Percentiles rank a stretch among this genome's conserved stretches.
Conservation (phyloP, 1,284 basidiomycete species). For the Rhodotorula sp. region DNA sequence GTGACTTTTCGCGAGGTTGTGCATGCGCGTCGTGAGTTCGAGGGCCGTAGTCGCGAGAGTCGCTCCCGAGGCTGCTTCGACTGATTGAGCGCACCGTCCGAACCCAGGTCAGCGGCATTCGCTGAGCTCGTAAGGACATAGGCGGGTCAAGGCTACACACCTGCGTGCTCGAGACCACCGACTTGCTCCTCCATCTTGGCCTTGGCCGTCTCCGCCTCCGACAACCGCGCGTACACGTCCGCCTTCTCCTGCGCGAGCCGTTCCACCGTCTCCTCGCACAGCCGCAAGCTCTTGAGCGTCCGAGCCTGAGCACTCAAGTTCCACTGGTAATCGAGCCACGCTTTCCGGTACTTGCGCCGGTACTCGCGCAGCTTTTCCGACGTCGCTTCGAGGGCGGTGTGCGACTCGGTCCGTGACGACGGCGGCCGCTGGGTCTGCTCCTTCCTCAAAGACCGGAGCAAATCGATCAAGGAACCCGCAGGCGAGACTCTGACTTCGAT, state of each 20-base stretch:
- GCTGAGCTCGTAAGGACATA: background rate
- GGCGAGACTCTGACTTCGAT: background rate
- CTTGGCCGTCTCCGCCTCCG: background rate
- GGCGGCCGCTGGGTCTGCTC: no score
- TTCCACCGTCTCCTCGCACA: background rate
- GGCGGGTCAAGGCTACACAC: background rate
- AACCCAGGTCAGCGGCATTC: background rate
- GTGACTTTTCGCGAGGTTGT: background rate
- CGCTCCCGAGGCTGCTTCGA: background rate
- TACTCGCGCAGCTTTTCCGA: background rate
- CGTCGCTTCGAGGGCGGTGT: background rate
- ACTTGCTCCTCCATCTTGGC: background rate
- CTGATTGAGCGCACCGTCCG: background rate
- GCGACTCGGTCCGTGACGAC: background rate
- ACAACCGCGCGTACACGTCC: background rate
- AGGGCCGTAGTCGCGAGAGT: background rate
- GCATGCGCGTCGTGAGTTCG: background rate
- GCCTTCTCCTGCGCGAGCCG: background rate
- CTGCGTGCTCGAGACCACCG: background rate
- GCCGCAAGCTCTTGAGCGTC: background rate
- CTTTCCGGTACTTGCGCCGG: background rate
- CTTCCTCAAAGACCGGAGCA: background rate
- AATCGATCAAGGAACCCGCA: background rate
- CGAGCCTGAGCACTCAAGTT: background rate
- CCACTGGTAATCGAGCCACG: background rate